These are phyloP conservation scores for Neurospora sp. DNA, from an alignment of 495 filamentous ascomycete species.

Conservation along the genomic window DNA sequence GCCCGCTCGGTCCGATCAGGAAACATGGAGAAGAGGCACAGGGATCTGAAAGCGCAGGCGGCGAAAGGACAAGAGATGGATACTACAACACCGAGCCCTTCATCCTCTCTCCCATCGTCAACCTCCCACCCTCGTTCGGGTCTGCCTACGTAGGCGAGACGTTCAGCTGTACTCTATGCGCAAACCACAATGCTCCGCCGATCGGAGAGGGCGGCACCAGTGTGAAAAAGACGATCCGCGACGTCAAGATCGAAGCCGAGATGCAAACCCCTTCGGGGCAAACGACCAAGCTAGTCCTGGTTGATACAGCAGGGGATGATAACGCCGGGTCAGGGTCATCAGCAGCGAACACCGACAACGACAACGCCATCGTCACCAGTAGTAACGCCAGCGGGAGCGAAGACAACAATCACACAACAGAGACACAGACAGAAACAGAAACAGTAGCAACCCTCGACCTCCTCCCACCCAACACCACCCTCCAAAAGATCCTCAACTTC, in stretches of 20 bases:
- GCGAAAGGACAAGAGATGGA: not conserved
- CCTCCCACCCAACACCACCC: conserved; percentile 47
- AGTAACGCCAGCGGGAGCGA: not conserved
- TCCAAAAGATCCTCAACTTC: conserved; percentile 76
- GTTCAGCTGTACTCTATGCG: conserved; percentile 88
- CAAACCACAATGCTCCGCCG: conserved; percentile 67
- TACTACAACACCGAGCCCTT: conserved; percentile 35
- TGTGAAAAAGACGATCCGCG: conserved; percentile 48
- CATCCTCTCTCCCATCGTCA: conserved; percentile 52
- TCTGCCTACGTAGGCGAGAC: conserved; percentile 93
- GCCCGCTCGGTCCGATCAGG: conserved; percentile 6
- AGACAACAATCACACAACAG: not conserved
- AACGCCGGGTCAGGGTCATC: conserved; percentile 2
- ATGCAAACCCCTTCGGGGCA: conserved; percentile 71
- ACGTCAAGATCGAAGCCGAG: conserved; percentile 76
- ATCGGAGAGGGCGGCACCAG: conserved; percentile 3
- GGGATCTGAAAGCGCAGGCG: not conserved
- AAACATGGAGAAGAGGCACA: not conserved
- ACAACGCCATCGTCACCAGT: not conserved
- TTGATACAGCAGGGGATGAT: conserved; percentile 4
- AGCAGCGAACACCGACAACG: not conserved
- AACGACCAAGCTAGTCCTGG: conserved; percentile 16
- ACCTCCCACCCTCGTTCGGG: conserved; percentile 86
- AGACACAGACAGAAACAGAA: not conserved
- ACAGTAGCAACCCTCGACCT: conserved; percentile 45